Conservation (phyloP, 2,329 filamentous ascomycete species). For the Phaeoacremonium minimum region DNA sequence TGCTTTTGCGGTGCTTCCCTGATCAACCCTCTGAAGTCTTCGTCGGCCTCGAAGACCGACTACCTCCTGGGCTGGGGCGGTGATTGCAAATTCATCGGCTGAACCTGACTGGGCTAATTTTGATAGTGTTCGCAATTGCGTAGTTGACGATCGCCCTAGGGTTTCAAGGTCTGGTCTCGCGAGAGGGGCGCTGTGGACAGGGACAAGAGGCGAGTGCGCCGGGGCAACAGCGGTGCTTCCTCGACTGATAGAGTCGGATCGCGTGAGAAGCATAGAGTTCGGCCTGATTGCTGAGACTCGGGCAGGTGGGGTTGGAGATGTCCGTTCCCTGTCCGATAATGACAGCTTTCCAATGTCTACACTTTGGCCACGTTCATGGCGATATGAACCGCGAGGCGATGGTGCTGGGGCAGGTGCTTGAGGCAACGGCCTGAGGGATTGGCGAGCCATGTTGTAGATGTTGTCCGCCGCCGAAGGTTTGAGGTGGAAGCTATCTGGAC, state of each 20-base stretch:
- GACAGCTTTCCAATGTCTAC: constrained; percentile 56
- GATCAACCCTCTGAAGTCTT: constrained; percentile 70
- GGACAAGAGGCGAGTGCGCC: constrained; percentile 26
- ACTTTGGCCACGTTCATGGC: constrained; percentile 33
- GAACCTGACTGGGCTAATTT: constrained; percentile 72
- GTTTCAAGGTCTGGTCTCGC: constrained; percentile 71
- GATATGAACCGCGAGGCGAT: constrained; percentile 9
- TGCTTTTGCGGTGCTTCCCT: constrained; percentile 39
- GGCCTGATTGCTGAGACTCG: constrained; percentile 41
- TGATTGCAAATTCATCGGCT: constrained; percentile 77
- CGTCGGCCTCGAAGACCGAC: constrained; percentile 81
- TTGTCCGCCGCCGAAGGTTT: constrained; percentile 48
- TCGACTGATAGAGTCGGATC: constrained; percentile 47
- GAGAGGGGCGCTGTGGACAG: constrained; percentile 41
- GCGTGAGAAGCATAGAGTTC: constrained; percentile 58
- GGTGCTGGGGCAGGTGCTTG: constrained; percentile 53
- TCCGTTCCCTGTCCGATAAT: constrained; percentile 37
- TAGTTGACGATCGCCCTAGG: constrained; percentile 83
- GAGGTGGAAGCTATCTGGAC: constrained; percentile 28
- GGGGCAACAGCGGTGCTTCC: constrained; percentile 24
- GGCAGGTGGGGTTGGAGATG: constrained; percentile 36
- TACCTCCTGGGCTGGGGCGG: constrained; percentile 76
- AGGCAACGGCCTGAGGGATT: constrained; percentile 71
- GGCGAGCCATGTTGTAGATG: constrained; percentile 68
- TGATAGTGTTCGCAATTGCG: constrained; percentile 82